Base-by-base conservation (phyloP, 2,329 filamentous ascomycete species). In the Fusarium ramigenum region DNA sequence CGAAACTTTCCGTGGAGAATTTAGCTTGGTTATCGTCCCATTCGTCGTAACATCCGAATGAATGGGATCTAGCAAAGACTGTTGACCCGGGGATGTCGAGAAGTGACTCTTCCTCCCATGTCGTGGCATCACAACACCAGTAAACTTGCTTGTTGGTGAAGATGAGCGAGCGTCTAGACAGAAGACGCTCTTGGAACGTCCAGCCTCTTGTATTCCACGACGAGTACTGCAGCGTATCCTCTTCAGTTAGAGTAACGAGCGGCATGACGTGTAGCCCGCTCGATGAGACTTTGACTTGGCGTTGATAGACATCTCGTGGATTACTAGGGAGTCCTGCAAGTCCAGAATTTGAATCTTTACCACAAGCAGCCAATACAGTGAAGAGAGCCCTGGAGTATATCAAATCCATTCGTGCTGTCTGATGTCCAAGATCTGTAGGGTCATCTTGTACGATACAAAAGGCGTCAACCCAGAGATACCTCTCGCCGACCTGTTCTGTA, bases 401-500 rank as follows among this genome's bases (percentile, higher is more conserved):
- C 1, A 63, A 15, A 7, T 71, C 66, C 66, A 72, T 74, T 4
- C 64, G n/a, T 40, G 44, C 44, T 1, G 61, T 57, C 21, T 70
- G 66, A 9, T 23, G 49, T 1, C 54, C 23, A 46, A 61, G 19
- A 7, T 70, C 66, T 25, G 28, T 4, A 18, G 49, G 30, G 9
- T 74, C 71, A 15, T 74, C 68, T 36, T 74, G 64, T 5, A 70
- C 46, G 2, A 74, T 74, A 5, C 72, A 74, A 1, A 74, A 15
- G 5, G 72, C 70, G n/a, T 74, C 72, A 19, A 74, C 64, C 72
- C 71, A 74, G 5, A 74, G 30, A 11, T 52, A 72, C 4, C 60
- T 46, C 25, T 69, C 63, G 4, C 49, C 63, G 50, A 49, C 37
- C 14, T 50, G 28, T 7, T 32, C 25, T 0, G 59, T 58, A 0